Base-by-base conservation (phyloP, 1,284 basidiomycete genomes). In the Cryptococcus hybrid region DNA sequence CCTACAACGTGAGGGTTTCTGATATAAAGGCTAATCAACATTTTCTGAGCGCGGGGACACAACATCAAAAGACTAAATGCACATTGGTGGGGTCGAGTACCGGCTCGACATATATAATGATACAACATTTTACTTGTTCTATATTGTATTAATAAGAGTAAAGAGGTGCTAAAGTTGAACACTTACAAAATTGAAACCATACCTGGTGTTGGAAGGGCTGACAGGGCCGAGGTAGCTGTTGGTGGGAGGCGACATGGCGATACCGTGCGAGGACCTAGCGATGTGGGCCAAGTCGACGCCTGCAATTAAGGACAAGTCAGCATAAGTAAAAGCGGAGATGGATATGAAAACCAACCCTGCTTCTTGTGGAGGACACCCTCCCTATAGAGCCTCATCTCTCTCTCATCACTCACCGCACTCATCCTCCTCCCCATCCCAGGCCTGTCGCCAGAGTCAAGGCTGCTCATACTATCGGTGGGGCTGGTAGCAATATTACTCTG, bases 191-290 rank as follows among this genome's bases (percentile, higher is more conserved):
- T 63, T 61, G 60, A 67, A 67, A 35, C 66, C 66, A 18, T 58
- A 55, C 66, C 70, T 76, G 66, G 63, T 61, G 63, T 70, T 72
- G 58, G 80, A 79, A 62, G 80, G 80, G 59, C 68, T 67, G 55
- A 75, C 71, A 58, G 79, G 67, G 62, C 76, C 62, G 54, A 78
- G 54, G 56, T 67, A 54, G 11, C 59, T 62, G 42, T 70, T 76
- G 56, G 67, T 72, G 46, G 82, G 81, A 34, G 87, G 86, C 54
- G 87, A 87, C 58, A 81, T 78, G 48, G 86, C 85, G 42, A 88
- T 84, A 18, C 86, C 90, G 61, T 82, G 82, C 9, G 88, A 90
- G 58, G 88, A 89, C 65, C 88, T 86, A 34, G 90, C 90, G 67
- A 92, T 92, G 55, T 85, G 81, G 46, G 83, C 82, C 57, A 92